A percentile compares a stretch with the other conserved stretches of the same genome.
Evolutionary conservation across 768 basidiomycete species (phyloP).

Genomic region (Porpolomopsis calyptriformis): DNA sequence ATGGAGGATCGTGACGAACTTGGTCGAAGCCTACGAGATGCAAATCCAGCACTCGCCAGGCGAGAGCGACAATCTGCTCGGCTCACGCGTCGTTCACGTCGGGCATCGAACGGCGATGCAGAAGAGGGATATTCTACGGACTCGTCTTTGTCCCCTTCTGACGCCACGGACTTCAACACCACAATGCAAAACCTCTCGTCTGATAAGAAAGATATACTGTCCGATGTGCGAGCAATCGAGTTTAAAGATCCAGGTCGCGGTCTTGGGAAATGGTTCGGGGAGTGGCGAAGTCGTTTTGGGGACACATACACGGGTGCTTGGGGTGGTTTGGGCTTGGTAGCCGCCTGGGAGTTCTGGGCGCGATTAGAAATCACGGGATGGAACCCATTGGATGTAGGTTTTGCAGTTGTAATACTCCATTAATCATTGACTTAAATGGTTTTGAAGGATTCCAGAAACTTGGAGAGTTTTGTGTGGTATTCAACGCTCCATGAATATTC

Average conservation of each 20-base stretch:
- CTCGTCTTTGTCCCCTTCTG: conserved; percentile 53
- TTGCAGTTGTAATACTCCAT: neutral
- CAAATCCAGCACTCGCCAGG: conserved; percentile 35
- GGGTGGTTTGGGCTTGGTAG: conserved; percentile 81
- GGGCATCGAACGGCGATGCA: conserved; percentile 18
- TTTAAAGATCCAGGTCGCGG: conserved; percentile 74
- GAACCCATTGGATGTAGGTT: conserved; percentile 71
- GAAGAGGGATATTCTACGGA: conserved; percentile 90
- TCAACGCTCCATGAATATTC: conserved; percentile 69
- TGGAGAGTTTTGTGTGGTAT: conserved; percentile 85
- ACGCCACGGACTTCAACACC: conserved; percentile 55
- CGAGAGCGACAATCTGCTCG: conserved; percentile 54
- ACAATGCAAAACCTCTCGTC: conserved; percentile 47
- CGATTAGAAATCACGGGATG: conserved; percentile 78
- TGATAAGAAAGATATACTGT: conserved; percentile 48
- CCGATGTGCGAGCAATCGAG: conserved; percentile 76
- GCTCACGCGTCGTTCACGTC: conserved; percentile 39
- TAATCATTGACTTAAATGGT: conserved; percentile 8
- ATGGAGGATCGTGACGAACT: conserved; percentile 51
- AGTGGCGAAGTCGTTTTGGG: conserved; percentile 65
- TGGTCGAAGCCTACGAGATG: conserved; percentile 38
- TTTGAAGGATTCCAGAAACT: conserved; percentile 36
- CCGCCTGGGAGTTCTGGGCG: conserved; percentile 94
- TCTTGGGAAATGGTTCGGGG: conserved; percentile 30
- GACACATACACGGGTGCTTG: conserved; percentile 85